Evolutionary conservation across 129 eudicot species (phyloP).

Genomic region (Calendula officinalis): DNA sequence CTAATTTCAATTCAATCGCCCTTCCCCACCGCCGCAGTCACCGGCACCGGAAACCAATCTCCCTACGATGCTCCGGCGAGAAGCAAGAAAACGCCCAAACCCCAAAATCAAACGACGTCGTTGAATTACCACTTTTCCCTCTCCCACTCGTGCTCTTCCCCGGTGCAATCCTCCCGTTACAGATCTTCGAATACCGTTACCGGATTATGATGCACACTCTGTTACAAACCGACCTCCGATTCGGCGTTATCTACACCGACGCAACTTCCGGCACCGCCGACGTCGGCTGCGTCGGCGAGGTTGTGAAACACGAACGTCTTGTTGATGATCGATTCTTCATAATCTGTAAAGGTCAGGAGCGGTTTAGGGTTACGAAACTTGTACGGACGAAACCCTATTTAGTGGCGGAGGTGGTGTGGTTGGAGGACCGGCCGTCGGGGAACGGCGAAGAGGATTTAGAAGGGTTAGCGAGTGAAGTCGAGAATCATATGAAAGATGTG

Average conservation of each 20-base stretch:
- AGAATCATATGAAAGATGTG: constrained; percentile 78
- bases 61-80: constrained; percentile 58
- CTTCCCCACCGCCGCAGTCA: constrained; percentile 25
- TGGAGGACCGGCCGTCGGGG: constrained; percentile 82
- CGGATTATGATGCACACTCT: constrained; percentile 28
- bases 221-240: constrained; percentile 26
- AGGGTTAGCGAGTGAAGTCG: constrained; percentile 66
- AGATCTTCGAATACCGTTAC: constrained; percentile 86
- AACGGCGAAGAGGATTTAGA: constrained; percentile 63
- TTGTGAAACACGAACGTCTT: constrained; percentile 20
- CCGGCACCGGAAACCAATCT: constrained; percentile 34
- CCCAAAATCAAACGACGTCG: constrained; percentile 59
- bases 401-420: constrained; percentile 79
- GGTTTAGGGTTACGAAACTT: too few relatives aligned
- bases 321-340: constrained; percentile 73
- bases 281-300: constrained; percentile 94
- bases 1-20: constrained; percentile 5
- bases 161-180: constrained; percentile 76
- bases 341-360: constrained; percentile 83
- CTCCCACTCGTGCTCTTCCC: constrained; percentile 93
- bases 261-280: constrained; percentile 71
- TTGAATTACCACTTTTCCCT: constrained; percentile 78
- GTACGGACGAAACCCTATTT: constrained; percentile 72
- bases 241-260: constrained; percentile 83
- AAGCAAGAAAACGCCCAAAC: constrained; percentile 43